Base-by-base conservation (phyloP, 345 rosid genomes). In the Gossypium arboreum region DNA sequence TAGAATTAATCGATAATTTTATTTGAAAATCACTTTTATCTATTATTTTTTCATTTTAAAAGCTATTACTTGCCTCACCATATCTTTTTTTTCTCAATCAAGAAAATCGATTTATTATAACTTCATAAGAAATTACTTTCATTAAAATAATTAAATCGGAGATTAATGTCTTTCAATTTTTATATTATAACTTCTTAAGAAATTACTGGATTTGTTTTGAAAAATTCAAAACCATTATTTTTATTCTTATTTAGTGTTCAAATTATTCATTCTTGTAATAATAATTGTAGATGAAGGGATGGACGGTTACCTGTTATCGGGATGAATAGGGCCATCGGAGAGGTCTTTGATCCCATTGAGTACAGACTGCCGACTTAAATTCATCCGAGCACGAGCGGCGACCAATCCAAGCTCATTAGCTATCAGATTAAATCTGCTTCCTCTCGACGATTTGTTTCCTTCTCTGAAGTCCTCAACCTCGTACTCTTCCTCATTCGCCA, bases 241-340 rank as follows among this genome's bases (percentile, higher is more conserved):
- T 13, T 51, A 4, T 54, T 54, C 58, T 54, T 54, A 54, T 6
- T 54, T 20, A 7, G 2, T 18, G 1, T 55, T 55, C 24, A 55
- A 55, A n/a, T 55, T 18, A 34, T 9, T 2, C 18, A 12, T 24
- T 12, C 8, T 55, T n/a, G 22, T 20, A 11, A 57, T 57, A 20
- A 57, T 9, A 20, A 57, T 20, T 48, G 41, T 60, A 27, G 57
- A 34, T 15, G 41, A 48, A 25, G 9, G 6, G 16, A 20, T 58
- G 62, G 16, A 3, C 2, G 3, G 9, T 10, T 60, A 94, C 98
- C 92, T 89, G 88, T 89, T 90, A 17, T 94, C 97, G 2, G 98
- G 98, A 81, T 84, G 90, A 75, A 92, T 84, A 69, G 83, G 72
- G 22, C 94, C 92, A 76, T 75, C 82, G 67, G 18, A 16, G 44